Conservation (phyloP, 2,329 filamentous ascomycete species). For the Aureobasidium lini region DNA sequence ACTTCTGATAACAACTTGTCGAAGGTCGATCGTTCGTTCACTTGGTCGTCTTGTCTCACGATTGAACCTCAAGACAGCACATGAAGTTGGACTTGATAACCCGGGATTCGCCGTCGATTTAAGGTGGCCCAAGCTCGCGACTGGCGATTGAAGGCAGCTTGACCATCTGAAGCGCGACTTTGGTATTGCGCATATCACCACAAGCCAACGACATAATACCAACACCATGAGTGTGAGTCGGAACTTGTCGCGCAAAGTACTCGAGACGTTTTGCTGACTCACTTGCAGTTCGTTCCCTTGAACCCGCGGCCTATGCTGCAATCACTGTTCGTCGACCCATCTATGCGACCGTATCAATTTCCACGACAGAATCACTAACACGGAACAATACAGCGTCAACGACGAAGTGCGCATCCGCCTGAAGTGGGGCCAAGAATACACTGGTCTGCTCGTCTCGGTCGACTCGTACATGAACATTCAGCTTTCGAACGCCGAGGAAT, state of each 20-base stretch:
- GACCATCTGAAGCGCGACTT: constrained; percentile 6
- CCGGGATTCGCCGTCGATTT: not conserved
- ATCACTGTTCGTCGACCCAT: constrained; percentile 58
- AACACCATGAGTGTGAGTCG: constrained; percentile 4
- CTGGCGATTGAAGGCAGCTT: not conserved
- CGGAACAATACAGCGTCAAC: constrained; percentile 56
- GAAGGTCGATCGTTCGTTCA: too few relatives aligned
- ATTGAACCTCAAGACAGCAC: not conserved
- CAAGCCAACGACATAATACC: not conserved
- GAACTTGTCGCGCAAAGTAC: not conserved
- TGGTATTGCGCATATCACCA: not conserved
- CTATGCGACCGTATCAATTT: not conserved
- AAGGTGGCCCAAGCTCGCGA: not conserved
- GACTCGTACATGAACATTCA: constrained; percentile 99
- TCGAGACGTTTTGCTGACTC: not conserved
- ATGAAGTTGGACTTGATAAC: not conserved
- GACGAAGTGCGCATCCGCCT: constrained; percentile 84
- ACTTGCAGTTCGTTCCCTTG: constrained; percentile 65
- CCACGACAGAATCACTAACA: not conserved
- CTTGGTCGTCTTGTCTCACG: not conserved
- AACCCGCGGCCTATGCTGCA: constrained; percentile 97
- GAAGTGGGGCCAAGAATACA: constrained; percentile 99
- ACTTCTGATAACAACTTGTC: too few relatives aligned
- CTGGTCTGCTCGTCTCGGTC: constrained; percentile 81
- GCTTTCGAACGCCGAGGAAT: constrained; percentile 84